Evolutionary conservation across 164 flowering plant genomes (phyloP).

Genomic region (Annona squamosa): DNA sequence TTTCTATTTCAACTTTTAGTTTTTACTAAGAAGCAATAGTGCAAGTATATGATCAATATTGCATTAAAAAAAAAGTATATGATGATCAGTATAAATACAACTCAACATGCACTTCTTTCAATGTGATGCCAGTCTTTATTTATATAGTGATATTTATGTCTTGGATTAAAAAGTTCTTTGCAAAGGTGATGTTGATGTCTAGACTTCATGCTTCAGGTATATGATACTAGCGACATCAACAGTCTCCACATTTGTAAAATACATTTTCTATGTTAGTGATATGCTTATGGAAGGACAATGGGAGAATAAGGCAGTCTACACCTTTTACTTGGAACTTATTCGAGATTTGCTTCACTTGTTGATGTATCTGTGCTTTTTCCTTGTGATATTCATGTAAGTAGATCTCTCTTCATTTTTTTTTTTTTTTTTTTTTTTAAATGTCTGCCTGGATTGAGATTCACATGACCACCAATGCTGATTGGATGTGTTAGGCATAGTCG

Average conservation of each 20-base stretch:
- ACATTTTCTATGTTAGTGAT: conserved; percentile 84
- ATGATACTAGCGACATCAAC: conserved; percentile 97
- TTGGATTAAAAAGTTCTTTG: not conserved
- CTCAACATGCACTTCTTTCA: not conserved
- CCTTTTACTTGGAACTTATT: conserved; percentile 95
- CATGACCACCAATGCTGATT: not conserved
- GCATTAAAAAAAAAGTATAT: too few species aligned
- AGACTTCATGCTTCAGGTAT: conserved; percentile 45
- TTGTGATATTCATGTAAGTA: conserved; percentile 94
- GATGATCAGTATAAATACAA: too few species aligned
- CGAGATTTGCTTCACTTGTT: conserved; percentile 95
- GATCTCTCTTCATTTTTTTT: not conserved
- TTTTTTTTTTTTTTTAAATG: not conserved
- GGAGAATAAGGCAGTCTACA: conserved; percentile 91
- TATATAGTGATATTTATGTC: not conserved
- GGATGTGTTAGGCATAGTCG: not conserved
- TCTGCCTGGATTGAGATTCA: not conserved
- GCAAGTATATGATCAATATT: too few species aligned
- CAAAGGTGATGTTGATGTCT: not conserved
- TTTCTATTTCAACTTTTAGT: not conserved
- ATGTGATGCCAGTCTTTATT: not conserved
- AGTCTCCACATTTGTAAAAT: conserved; percentile 81
- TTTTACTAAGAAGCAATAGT: not conserved
- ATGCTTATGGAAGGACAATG: conserved; percentile 99
- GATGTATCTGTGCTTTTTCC: conserved; percentile 91